A percentile compares a stretch with the other conserved stretches of the same genome.
phyloP scores from a whole-genome alignment of 2,329 filamentous ascomycete species.

The Thelonectria rubi region DNA sequence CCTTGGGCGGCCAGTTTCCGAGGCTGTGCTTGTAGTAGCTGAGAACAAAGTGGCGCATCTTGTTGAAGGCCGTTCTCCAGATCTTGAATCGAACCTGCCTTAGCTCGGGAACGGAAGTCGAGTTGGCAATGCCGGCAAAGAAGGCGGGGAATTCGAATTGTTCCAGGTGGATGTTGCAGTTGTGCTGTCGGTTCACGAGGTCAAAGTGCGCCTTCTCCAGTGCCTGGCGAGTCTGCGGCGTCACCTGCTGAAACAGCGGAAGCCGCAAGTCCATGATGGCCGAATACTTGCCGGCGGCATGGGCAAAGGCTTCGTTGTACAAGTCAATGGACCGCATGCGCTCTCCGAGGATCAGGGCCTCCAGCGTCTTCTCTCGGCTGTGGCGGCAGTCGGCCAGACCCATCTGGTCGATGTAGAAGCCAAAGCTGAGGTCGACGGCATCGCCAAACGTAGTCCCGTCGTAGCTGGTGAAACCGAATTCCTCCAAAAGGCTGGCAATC shows the following conservation, averaged over 20 bases:
- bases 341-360: slow-evolving; percentile 89
- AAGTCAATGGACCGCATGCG: slow-evolving; percentile 82
- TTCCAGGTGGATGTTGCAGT: slow-evolving; percentile 76
- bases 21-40: slow-evolving; percentile 70
- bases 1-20: slow-evolving; percentile 87
- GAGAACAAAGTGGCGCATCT: slow-evolving; percentile 78
- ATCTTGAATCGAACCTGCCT: slow-evolving; percentile 83
- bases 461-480: slow-evolving; percentile 65
- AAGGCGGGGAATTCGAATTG: slow-evolving; percentile 92
- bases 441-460: slow-evolving; percentile 69
- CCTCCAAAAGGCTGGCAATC: slow-evolving; percentile 62
- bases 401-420: slow-evolving; percentile 80
- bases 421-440: slow-evolving; percentile 71
- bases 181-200: slow-evolving; percentile 75
- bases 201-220: slow-evolving; percentile 85
- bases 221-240: slow-evolving; percentile 75
- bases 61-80: slow-evolving; percentile 80
- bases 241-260: slow-evolving; percentile 76
- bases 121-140: slow-evolving; percentile 88
- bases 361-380: slow-evolving; percentile 88
- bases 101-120: slow-evolving; percentile 78
- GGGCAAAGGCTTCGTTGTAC: slow-evolving; percentile 91
- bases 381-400: slow-evolving; percentile 80
- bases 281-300: slow-evolving; percentile 87
- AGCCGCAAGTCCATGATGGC: slow-evolving; percentile 73